phyloP scores from a whole-genome alignment of 2,329 filamentous ascomycete genomes.

The Cordyceps fumosorosea region DNA sequence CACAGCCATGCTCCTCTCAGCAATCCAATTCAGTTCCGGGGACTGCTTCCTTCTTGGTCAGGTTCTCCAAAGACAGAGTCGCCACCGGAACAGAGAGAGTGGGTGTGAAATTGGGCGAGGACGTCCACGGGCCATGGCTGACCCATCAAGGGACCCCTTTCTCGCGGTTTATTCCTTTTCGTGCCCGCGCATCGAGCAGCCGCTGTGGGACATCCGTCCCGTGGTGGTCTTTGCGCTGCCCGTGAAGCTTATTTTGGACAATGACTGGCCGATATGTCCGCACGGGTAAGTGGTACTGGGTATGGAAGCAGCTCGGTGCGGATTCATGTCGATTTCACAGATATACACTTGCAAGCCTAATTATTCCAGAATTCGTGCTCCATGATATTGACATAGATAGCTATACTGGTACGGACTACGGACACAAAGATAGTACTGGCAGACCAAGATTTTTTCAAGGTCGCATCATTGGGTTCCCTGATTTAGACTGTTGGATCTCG shows the following conservation, averaged over 20 bases:
- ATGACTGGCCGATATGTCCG: neutral
- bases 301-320: neutral
- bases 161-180: neutral
- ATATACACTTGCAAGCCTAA: too few species aligned
- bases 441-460: neutral
- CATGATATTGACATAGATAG: too few species aligned
- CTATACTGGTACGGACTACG: too few species aligned
- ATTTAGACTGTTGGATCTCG: neutral
- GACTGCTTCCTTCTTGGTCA: neutral
- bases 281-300: neutral
- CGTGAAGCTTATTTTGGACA: neutral
- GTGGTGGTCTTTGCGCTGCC: neutral
- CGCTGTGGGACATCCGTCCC: slow-evolving; percentile 11
- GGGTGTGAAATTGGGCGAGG: neutral
- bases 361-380: too few species aligned
- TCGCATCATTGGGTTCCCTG: neutral
- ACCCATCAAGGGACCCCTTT: neutral
- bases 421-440: too few species aligned
- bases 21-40: slow-evolving; percentile 2
- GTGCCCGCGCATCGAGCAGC: slow-evolving; percentile 3
- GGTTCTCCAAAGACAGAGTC: neutral
- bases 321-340: too few species aligned
- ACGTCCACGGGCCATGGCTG: neutral
- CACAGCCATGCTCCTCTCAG: too few species aligned
- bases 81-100: neutral